Evolutionary conservation across 2,329 filamentous ascomycete genomes (phyloP).

Genomic region (Cercospora brassicicola): DNA sequence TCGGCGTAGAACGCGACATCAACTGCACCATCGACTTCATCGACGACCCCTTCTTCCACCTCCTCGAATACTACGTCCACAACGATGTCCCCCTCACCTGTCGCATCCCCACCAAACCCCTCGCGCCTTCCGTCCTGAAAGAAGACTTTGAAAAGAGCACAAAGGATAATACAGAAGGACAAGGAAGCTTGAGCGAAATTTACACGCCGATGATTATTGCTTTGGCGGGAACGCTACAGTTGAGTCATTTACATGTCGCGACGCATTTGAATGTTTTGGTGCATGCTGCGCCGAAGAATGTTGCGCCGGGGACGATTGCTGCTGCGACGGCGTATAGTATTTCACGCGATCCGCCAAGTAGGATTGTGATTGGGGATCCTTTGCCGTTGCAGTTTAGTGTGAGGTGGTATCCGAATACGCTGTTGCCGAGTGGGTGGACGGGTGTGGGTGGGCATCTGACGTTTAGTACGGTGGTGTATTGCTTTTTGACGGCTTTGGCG

Average conservation of each 20-base stretch:
- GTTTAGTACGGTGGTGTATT: conserved; percentile 52
- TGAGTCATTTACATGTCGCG: conserved; percentile 85
- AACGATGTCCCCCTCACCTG: conserved; percentile 91
- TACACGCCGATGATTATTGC: conserved; percentile 87
- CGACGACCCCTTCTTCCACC: conserved; percentile 78
- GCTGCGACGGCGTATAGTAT: conserved; percentile 86
- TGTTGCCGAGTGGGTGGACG: conserved; percentile 61
- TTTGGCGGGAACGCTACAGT: conserved; percentile 82
- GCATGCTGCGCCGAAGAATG: conserved; percentile 60
- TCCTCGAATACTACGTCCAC: conserved; percentile 96
- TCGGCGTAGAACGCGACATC: conserved; percentile 75
- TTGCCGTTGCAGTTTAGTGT: conserved; percentile 77
- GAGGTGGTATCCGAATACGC: conserved; percentile 79
- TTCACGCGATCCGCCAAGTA: conserved; percentile 55
- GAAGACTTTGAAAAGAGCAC: conserved; percentile 37
- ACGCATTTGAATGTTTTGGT: conserved; percentile 87
- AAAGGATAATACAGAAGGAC: conserved; percentile 41
- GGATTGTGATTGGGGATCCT: conserved; percentile 83
- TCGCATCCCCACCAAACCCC: conserved; percentile 78
- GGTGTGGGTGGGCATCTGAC: conserved; percentile 55
- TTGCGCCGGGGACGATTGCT: conserved; percentile 72
- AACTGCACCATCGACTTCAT: conserved; percentile 82
- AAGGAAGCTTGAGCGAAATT: conserved; percentile 42
- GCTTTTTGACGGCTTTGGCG: conserved; percentile 48
- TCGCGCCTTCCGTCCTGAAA: conserved; percentile 44